These are phyloP conservation scores for Euphorbia corollata DNA, from an alignment of 441 rosid species.

Conservation along the genomic window DNA sequence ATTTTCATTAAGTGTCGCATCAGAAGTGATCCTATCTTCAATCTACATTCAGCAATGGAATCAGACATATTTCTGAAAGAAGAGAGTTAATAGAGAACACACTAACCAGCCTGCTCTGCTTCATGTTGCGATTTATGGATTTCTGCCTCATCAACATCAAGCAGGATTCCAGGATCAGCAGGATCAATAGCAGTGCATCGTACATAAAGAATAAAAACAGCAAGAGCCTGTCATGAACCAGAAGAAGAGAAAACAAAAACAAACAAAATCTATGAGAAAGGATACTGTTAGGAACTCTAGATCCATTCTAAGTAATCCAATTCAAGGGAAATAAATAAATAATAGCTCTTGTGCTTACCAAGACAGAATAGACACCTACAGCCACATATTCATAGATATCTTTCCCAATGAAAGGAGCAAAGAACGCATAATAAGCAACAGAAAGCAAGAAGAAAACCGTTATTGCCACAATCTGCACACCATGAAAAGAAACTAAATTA, in stretches of 20 bases:
- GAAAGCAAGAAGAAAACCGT: slow-evolving; percentile 72
- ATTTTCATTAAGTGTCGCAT: slow-evolving; percentile 4
- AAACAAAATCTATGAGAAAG: background rate
- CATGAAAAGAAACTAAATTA: slow-evolving; percentile 17
- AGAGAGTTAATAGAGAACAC: slow-evolving; percentile 10
- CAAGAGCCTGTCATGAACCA: slow-evolving; percentile 45
- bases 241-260: slow-evolving; percentile 15
- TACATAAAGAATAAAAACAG: slow-evolving; percentile 66
- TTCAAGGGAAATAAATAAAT: background rate
- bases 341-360: slow-evolving; percentile 39
- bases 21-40: background rate
- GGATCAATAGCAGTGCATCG: slow-evolving; percentile 93
- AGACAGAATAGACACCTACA: slow-evolving; percentile 60
- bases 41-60: background rate
- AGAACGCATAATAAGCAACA: slow-evolving; percentile 84
- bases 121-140: slow-evolving; percentile 46
- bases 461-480: slow-evolving; percentile 71
- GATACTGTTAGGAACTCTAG: background rate
- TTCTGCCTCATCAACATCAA: slow-evolving; percentile 44
- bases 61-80: slow-evolving; percentile 7
- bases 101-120: slow-evolving; percentile 42
- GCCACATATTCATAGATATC: slow-evolving; percentile 55
- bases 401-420: slow-evolving; percentile 87
- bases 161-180: slow-evolving; percentile 83
- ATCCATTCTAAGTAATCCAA: slow-evolving; percentile 2